These are phyloP conservation scores for Mucor circinelloides DNA, from an alignment of 371 early-diverging fungal species.

Conservation along the genomic window DNA sequence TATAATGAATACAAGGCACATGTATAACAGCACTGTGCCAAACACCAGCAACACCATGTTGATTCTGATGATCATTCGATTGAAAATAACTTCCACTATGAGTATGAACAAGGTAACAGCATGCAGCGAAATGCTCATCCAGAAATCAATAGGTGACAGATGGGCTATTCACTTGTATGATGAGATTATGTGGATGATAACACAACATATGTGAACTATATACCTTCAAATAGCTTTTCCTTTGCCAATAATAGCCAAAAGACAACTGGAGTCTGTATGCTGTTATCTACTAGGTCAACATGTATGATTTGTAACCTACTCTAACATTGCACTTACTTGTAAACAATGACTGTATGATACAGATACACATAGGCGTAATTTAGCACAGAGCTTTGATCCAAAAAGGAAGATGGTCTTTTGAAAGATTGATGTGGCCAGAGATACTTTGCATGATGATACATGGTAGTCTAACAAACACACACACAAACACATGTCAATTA, in stretches of 20 bases:
- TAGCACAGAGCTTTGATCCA: conserved; percentile 34
- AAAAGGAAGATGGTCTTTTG: conserved; percentile 32
- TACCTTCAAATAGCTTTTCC: conserved; percentile 17
- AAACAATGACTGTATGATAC: conserved; percentile 46
- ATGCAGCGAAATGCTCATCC: conserved; percentile 56
- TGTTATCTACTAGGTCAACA: neutral
- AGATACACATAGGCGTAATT: conserved; percentile 48
- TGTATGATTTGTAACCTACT: too few relatives aligned
- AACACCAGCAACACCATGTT: conserved; percentile 44
- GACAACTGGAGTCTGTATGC: conserved; percentile 57
- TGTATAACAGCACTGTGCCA: conserved; percentile 48
- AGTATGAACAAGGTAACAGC: conserved; percentile 53
- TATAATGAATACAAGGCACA: conserved; percentile 55
- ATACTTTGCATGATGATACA: conserved; percentile 41
- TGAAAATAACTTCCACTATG: conserved; percentile 49
- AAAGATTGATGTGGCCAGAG: conserved; percentile 13
- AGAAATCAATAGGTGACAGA: conserved; percentile 27
- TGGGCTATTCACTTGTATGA: conserved; percentile 6
- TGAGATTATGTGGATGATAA: neutral
- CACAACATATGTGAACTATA: neutral
- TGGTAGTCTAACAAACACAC: conserved; percentile 10
- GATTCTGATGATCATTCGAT: conserved; percentile 44
- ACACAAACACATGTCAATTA: neutral
- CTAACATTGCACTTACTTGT: conserved; percentile 36
- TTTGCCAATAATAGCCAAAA: conserved; percentile 49